phyloP scores from a whole-genome alignment of 179 eudicot species.

The Nepenthes alata region DNA sequence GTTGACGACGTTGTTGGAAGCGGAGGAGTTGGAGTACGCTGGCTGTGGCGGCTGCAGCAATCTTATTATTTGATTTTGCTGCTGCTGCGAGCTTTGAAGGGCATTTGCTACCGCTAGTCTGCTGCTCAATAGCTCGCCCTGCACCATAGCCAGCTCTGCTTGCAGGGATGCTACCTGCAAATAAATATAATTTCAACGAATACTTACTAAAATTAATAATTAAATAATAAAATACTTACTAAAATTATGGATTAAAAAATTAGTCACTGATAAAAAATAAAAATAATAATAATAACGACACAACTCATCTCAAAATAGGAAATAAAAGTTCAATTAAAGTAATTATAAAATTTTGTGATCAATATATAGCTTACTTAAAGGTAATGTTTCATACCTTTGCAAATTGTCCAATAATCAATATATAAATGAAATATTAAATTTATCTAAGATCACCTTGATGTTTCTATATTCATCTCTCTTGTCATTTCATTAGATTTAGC shows the following conservation, averaged over 20 bases:
- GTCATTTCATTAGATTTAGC: too few relatives aligned
- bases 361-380: too few relatives aligned
- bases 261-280: too few relatives aligned
- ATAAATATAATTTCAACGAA: conserved; percentile 7
- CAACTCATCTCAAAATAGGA: too few relatives aligned
- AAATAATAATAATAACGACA: too few relatives aligned
- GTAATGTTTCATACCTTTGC: too few relatives aligned
- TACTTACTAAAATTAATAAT: conserved; percentile 9
- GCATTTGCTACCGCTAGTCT: conserved; percentile 44
- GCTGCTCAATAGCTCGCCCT: conserved; percentile 51
- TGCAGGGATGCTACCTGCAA: conserved; percentile 63
- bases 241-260: not conserved
- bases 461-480: too few relatives aligned
- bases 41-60: conserved; percentile 29
- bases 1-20: conserved; percentile 31
- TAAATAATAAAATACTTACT: not conserved
- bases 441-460: too few relatives aligned
- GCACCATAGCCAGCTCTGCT: conserved; percentile 62
- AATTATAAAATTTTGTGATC: too few relatives aligned
- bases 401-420: too few relatives aligned
- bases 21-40: conserved; percentile 57
- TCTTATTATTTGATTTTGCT: conserved; percentile 14
- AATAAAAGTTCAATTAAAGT: too few relatives aligned
- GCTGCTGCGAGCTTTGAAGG: conserved; percentile 38
- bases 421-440: too few relatives aligned